phyloP scores from a whole-genome alignment of 2,329 filamentous ascomycete genomes.

The Apiospora aurea region DNA sequence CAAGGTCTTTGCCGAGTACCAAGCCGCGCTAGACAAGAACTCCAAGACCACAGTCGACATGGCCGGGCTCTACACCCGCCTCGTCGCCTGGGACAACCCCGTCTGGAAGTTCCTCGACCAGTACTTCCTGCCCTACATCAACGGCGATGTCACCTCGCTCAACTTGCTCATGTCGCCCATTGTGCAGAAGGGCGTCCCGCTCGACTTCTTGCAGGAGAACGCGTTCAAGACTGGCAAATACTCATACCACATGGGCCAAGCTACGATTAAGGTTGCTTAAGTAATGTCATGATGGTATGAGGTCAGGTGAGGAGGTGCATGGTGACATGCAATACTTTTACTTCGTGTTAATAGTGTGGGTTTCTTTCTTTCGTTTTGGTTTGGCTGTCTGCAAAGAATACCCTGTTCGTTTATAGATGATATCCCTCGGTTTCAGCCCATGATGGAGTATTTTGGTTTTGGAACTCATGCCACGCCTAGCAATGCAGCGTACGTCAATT shows the following conservation, averaged over 20 bases:
- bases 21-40: constrained; percentile 33
- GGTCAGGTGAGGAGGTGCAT: not conserved
- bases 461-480: not conserved
- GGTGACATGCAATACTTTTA: not conserved
- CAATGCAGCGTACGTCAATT: not conserved
- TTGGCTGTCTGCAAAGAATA: constrained; percentile 19
- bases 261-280: constrained; percentile 7
- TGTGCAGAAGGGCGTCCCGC: constrained; percentile 26
- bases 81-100: constrained; percentile 30
- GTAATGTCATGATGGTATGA: not conserved
- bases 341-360: not conserved
- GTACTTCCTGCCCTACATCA: constrained; percentile 28
- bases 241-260: constrained; percentile 20
- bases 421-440: constrained; percentile 18
- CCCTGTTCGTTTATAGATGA: constrained; percentile 16
- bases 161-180: constrained; percentile 29
- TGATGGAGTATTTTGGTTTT: constrained; percentile 2
- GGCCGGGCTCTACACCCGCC: constrained; percentile 31
- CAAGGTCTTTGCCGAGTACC: constrained; percentile 35
- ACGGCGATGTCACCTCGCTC: constrained; percentile 28
- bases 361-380: not conserved
- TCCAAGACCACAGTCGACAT: constrained; percentile 32
- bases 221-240: constrained; percentile 26
- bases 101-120: constrained; percentile 30
- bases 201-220: constrained; percentile 29